Evolutionary conservation across 2,329 filamentous ascomycete species (phyloP), one percentile per base, ranked within the genome.

Genomic region (Massarina eburnea): DNA sequence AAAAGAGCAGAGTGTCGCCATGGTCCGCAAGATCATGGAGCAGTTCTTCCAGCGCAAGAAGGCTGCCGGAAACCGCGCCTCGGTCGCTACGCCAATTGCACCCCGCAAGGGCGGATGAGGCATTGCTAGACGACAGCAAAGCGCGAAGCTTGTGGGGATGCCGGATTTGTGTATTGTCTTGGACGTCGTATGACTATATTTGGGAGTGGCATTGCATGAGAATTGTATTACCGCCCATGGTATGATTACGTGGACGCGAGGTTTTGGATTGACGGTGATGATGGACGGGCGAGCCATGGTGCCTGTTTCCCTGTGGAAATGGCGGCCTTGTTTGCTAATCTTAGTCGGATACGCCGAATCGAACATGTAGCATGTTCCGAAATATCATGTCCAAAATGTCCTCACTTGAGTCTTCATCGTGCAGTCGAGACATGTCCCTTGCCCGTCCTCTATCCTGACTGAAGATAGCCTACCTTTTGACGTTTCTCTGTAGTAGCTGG

Each of bases 21-120:
- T 72, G 26, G 71, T 77, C 41, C 71, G 68, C 56, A 76, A 73
- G 59, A 67, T 76, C 10, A 61, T 78, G 20, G 74, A 77, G 49
- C 72, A 70, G 43, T 67, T 61, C 45, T 74, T 73, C 56, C 68
- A 69, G 57, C 67, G 68, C 56, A 77, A 77, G 51, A 69, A 61
- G 47, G 54, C 49, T 10, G 51, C 53, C 17, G 30, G 45, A 20
- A 29, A 49, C 15, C 61, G 63, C 26, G 55, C 61, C 8, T 54
- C 61, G 1, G 61, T 66, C 15, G 61, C 64, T 21, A 61, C 60
- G 17, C 64, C 64, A 10, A 65, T 65, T 17, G 62, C 59, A 6
- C 62, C 60, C 15, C 43, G 60, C 35, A 67, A 66, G 43, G 64
- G 64, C 4, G 62, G 60, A 33, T 59, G 54, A 59, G 39, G 1